phyloP scores from a whole-genome alignment of 495 filamentous ascomycete species.

The Tuber aestivum region DNA sequence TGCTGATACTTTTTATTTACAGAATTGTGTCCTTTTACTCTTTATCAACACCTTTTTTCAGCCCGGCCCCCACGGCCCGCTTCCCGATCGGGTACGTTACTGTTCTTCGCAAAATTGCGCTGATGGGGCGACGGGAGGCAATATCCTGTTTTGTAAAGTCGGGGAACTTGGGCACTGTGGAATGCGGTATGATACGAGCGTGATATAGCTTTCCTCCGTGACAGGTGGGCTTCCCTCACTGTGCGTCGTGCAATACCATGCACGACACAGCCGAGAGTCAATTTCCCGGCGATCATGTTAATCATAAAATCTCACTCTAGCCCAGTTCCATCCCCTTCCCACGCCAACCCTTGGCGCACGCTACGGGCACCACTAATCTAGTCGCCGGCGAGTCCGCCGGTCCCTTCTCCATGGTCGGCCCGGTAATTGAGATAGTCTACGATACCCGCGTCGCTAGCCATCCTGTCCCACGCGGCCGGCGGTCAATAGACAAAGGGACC shows the following conservation, averaged over 20 bases:
- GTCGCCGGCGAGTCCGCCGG: not conserved
- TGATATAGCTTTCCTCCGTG: too few relatives aligned
- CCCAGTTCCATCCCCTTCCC: not conserved
- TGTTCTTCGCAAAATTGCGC: too few relatives aligned
- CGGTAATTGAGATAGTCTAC: not conserved
- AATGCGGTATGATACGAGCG: not conserved
- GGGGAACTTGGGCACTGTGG: too few relatives aligned
- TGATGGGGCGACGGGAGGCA: too few relatives aligned
- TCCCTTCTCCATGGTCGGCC: not conserved
- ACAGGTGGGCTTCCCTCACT: too few relatives aligned
- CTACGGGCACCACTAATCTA: not conserved
- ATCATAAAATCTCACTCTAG: slow-evolving; percentile 1
- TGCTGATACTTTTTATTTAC: too few relatives aligned
- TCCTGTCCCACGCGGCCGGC: not conserved
- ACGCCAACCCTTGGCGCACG: not conserved
- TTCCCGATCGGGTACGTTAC: too few relatives aligned
- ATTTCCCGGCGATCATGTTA: not conserved
- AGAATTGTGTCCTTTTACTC: too few relatives aligned
- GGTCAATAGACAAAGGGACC: not conserved
- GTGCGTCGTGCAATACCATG: too few relatives aligned
- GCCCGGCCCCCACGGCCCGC: too few relatives aligned
- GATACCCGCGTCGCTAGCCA: not conserved
- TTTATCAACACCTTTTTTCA: too few relatives aligned
- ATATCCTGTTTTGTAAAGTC: too few relatives aligned
- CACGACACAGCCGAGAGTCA: not conserved